phyloP scores from a whole-genome alignment of 148 eudicot genomes.

The Polygonum aviculare region DNA sequence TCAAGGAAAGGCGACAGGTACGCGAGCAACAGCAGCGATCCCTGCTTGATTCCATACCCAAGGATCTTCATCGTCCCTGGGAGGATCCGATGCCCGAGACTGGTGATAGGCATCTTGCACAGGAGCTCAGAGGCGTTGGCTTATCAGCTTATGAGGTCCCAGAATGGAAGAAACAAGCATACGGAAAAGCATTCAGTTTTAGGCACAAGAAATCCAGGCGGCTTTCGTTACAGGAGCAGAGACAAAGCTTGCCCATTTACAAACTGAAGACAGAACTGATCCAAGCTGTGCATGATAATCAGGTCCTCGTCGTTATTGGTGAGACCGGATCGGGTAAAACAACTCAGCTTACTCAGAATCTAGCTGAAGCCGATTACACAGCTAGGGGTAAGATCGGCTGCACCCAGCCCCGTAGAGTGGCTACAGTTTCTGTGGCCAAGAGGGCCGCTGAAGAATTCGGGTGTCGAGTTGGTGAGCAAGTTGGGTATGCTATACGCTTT shows the following conservation, averaged over 20 bases:
- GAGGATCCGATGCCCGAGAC: slow-evolving; percentile 96
- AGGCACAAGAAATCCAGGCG: slow-evolving; percentile 70
- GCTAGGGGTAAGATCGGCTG: slow-evolving; percentile 85
- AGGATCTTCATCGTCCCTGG: slow-evolving; percentile 96
- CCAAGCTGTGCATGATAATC: slow-evolving; percentile 37
- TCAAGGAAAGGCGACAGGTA: slow-evolving; percentile 84
- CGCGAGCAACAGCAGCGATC: slow-evolving; percentile 76
- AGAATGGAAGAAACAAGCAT: slow-evolving; percentile 95
- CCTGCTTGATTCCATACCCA: slow-evolving; percentile 86
- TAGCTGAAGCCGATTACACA: slow-evolving; percentile 49
- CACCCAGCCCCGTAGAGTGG: slow-evolving; percentile 96
- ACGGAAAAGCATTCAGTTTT: slow-evolving; percentile 75
- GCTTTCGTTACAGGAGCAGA: slow-evolving; percentile 78
- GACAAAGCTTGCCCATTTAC: slow-evolving; percentile 81
- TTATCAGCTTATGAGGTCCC: slow-evolving; percentile 91
- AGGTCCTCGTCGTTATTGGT: too few relatives aligned
- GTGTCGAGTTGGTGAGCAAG: slow-evolving; percentile 92
- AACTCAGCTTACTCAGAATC: too few relatives aligned
- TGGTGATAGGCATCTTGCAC: too few relatives aligned
- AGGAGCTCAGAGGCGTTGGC: slow-evolving; percentile 46
- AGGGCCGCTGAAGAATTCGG: slow-evolving; percentile 47
- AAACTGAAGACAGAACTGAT: slow-evolving; percentile 72
- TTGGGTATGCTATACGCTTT: slow-evolving; percentile 90
- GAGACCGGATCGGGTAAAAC: too few relatives aligned
- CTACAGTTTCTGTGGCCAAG: slow-evolving; percentile 65